A percentile compares a stretch with the other conserved stretches of the same genome.
phyloP scores from a whole-genome alignment of 352 stramenopile genomes.

The Phytophthora podocarpi region DNA sequence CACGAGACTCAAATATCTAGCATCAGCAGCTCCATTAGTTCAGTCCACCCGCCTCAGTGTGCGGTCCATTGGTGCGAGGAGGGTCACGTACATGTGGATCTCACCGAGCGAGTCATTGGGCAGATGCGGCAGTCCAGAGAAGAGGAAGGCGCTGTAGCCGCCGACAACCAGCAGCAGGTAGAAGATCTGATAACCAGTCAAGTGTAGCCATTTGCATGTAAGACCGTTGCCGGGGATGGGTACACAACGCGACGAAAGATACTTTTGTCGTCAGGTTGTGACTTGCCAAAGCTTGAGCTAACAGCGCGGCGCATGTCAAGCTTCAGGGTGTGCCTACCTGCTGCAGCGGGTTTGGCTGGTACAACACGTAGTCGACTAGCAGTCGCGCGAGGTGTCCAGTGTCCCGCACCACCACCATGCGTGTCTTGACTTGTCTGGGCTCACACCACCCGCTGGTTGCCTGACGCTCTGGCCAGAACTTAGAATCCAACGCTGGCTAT shows the following conservation, averaged over 20 bases:
- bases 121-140: constrained; percentile 45
- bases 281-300: no score
- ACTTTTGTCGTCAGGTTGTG: constrained; percentile 32
- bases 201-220: constrained; percentile 4
- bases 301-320: constrained; percentile 1
- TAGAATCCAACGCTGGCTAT: constrained; percentile 12
- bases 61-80: no score
- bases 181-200: constrained; percentile 39
- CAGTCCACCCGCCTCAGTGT: not conserved
- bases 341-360: constrained; percentile 35
- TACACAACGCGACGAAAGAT: constrained; percentile 29
- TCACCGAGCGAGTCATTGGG: constrained; percentile 45
- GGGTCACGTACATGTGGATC: constrained; percentile 40
- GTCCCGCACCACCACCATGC: not conserved
- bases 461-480: not conserved
- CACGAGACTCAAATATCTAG: constrained; percentile 41
- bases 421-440: constrained; percentile 16
- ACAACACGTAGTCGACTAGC: constrained; percentile 31
- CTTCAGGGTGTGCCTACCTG: constrained; percentile 21
- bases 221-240: not conserved
- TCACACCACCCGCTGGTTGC: constrained; percentile 1
- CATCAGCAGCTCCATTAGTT: not conserved
- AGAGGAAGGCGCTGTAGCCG: constrained; percentile 64
- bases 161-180: constrained; percentile 66
- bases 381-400: constrained; percentile 3